Evolutionary conservation across 192 early-diverging fungal genomes (phyloP), one percentile per base, ranked within the genome.

Genomic region (Podochytrium sp.): DNA sequence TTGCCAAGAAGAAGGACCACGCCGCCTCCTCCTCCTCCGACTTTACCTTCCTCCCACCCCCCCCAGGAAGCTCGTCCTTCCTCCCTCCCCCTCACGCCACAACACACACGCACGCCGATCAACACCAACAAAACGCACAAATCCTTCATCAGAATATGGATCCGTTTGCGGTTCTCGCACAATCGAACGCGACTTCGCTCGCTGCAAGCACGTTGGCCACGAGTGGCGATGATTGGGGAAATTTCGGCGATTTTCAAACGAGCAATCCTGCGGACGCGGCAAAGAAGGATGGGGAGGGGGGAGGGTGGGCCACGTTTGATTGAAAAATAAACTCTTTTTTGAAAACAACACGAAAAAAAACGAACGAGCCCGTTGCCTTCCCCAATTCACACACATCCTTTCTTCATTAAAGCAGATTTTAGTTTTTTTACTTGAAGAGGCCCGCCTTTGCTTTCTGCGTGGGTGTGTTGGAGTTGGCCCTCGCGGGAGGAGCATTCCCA

Each of bases 361-460:
- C n/a, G n/a, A n/a, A n/a, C n/a, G n/a, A n/a, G n/a, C n/a, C n/a
- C n/a, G n/a, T n/a, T n/a, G n/a, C n/a, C n/a, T n/a, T n/a, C n/a
- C n/a, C n/a, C n/a, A n/a, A n/a, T n/a, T n/a, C n/a, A n/a, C n/a
- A n/a, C n/a, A n/a, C n/a, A n/a, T n/a, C n/a, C n/a, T n/a, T 47
- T 47, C 10, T 20, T 47, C 43, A 47, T 16, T 47, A 47, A 47
- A 47, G 43, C 43, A 47, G n/a, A 47, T 16, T 20, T 16, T 10
- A 47, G 43, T 47, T 20, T 47, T 66, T 33, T 74, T 76, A 78
- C 65, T 86, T 86, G 80, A 86, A 90, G 69, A 93, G 92, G 6
- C 87, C 87, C 30, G 71, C 77, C 68, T 85, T 82, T 76, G 88
- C 90, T 78, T 91, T 92, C 79, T 92, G 92, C 76, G 92, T 90